phyloP scores from a whole-genome alignment of 1,139 yeast genomes.

The Sugiyamaella paludigena region DNA sequence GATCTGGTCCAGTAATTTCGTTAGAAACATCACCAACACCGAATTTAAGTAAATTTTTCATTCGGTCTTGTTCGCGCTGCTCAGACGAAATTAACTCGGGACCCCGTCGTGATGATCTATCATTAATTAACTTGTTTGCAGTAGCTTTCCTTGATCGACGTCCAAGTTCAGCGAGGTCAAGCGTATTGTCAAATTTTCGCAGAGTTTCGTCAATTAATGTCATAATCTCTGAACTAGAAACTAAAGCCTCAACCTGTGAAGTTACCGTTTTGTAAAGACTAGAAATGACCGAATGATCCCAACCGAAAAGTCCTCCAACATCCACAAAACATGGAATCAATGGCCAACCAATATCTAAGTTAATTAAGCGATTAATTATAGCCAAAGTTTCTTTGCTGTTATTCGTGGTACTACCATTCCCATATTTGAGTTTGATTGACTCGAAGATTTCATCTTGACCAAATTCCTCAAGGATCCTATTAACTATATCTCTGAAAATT shows the following conservation, averaged over 20 bases:
- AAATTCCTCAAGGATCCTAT: conserved; percentile 62
- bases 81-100: conserved; percentile 16
- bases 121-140: conserved; percentile 5
- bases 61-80: conserved; percentile 28
- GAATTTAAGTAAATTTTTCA: conserved; percentile 13
- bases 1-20: not conserved
- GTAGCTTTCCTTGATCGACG: conserved; percentile 7
- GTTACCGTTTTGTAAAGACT: conserved; percentile 48
- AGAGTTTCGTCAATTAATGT: conserved; percentile 55
- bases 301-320: conserved; percentile 68
- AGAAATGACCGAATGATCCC: conserved; percentile 47
- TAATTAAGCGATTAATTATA: conserved; percentile 44
- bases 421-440: conserved; percentile 24
- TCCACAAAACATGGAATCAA: conserved; percentile 64
- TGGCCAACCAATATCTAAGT: conserved; percentile 54
- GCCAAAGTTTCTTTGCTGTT: conserved; percentile 34
- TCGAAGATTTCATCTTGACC: conserved; percentile 33
- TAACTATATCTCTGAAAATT: conserved; percentile 65
- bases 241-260: conserved; percentile 49
- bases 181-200: conserved; percentile 32
- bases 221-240: conserved; percentile 52
- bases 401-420: conserved; percentile 9
- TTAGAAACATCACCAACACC: conserved; percentile 9
- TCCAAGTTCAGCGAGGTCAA: conserved; percentile 23
- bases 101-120: conserved; percentile 5